Base-by-base conservation (phyloP, 164 flowering plant species). In the Amborella trichopoda region DNA sequence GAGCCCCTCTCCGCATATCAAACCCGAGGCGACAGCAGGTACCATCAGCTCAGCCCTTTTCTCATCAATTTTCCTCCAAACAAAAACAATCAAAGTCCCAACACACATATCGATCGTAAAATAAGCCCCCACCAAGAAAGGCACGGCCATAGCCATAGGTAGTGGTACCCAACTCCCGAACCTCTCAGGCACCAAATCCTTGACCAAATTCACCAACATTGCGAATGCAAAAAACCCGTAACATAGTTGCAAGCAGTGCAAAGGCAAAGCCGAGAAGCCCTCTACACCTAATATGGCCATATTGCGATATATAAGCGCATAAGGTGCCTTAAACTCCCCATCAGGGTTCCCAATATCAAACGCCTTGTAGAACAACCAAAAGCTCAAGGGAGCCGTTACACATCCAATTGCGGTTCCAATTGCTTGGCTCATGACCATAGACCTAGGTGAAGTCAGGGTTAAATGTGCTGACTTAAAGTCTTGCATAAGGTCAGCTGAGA, bases 111-210 rank as follows among this genome's bases (percentile, higher is more conserved):
- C 98, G 9, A 90, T 75, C 0, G 96, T 94, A 49, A 91, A 87
- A 47, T 66, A 73, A 0, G 78, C 94, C 0, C 98, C 98, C 18
- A 83, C 85, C 2, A 86, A 65, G 66, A 91, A 91, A 5, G 96
- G 98, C 28, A 83, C 90, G 1, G 93, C 98, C 96, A 91, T 87
- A 16, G 85, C 96, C 87, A 91, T 91, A 0, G 98, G 98, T 21
- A 91, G 70, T 0, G 98, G 98, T 6, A 80, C 59, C 68, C 67
- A 81, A 40, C 69, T 80, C 39, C 76, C 85, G 1, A 77, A 46
- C 5, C 56, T 75, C 25, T 54, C 20, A 0, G 87, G 83, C 3
- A 54, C 34, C 23, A 68, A 23, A 47, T 91, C 96, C 49, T 77
- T 71, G 34, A 63, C 21, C 63, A 87, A 38, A 66, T 91, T 83